Evolutionary conservation across 208 protist species (phyloP).

Genomic region (Acanthamoeba lenticulata): DNA sequence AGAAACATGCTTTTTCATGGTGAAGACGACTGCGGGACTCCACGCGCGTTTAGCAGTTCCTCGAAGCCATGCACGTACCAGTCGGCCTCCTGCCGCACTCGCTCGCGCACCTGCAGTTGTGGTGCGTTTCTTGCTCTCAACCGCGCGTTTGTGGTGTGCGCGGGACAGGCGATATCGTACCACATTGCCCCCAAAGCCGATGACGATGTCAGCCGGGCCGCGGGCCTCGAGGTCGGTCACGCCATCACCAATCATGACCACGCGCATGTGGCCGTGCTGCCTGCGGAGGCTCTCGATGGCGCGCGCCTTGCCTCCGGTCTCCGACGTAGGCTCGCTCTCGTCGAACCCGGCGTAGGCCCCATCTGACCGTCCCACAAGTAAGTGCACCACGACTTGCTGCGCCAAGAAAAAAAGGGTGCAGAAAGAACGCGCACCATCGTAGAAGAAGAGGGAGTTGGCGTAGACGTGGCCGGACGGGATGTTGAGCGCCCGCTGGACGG

Average conservation of each 20-base stretch:
- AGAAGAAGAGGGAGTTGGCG: constrained; percentile 3
- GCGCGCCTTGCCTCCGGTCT: constrained; percentile 34
- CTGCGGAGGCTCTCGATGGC: neutral
- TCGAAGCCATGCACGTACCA: neutral
- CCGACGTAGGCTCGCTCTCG: constrained; percentile 6
- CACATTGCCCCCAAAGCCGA: constrained; percentile 48
- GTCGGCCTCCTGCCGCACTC: constrained; percentile 9
- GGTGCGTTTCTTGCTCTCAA: neutral
- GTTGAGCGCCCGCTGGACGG: neutral
- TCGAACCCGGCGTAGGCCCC: constrained; percentile 14
- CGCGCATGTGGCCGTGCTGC: neutral
- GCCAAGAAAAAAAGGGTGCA: neutral
- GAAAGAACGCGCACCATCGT: neutral
- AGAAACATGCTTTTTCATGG: too few species aligned
- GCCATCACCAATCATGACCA: constrained; percentile 43
- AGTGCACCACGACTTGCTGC: neutral
- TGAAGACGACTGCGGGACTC: too few species aligned
- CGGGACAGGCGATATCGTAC: neutral
- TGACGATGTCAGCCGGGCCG: neutral
- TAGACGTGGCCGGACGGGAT: constrained; percentile 8
- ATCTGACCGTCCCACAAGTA: neutral
- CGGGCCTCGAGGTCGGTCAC: constrained; percentile 37
- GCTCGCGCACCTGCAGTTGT: neutral
- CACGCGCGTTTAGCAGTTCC: neutral
- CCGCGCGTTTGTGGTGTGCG: neutral